These are phyloP conservation scores for Penicillium cataractarum DNA, from an alignment of 495 filamentous ascomycete species.

Conservation along the genomic window DNA sequence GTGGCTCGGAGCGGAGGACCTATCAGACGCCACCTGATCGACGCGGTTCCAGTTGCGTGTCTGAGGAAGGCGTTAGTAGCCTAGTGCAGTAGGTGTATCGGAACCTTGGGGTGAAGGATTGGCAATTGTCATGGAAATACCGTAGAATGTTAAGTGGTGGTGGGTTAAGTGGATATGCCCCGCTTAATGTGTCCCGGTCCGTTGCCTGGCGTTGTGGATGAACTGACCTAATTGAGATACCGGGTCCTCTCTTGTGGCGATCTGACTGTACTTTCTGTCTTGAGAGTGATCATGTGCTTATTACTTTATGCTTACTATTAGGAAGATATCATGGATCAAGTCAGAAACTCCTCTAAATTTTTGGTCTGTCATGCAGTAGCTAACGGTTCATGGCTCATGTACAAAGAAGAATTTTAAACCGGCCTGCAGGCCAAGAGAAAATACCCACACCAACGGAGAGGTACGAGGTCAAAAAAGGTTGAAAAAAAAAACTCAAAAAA, in stretches of 20 bases:
- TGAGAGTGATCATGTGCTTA: background rate
- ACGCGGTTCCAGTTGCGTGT: background rate
- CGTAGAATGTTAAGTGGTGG: background rate
- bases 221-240: conserved; percentile 2
- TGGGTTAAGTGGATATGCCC: too few relatives aligned
- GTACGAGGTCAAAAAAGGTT: background rate
- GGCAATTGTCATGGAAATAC: conserved; percentile 3
- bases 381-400: conserved; percentile 14
- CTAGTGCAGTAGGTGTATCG: background rate
- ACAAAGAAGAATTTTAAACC: conserved; percentile 1
- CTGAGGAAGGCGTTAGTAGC: background rate
- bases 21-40: conserved; percentile 20
- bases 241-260: background rate
- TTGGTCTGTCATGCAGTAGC: conserved; percentile 1
- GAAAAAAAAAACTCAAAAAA: conserved; percentile 19
- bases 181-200: background rate
- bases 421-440: background rate
- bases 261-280: background rate
- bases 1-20: conserved; percentile 24
- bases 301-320: too few relatives aligned
- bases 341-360: conserved; percentile 11
- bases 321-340: background rate
- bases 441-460: conserved; percentile 1
- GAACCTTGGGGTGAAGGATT: background rate
- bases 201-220: background rate